Base-by-base conservation (phyloP, 371 early-diverging fungal species). In the Mortierella sp. region DNA sequence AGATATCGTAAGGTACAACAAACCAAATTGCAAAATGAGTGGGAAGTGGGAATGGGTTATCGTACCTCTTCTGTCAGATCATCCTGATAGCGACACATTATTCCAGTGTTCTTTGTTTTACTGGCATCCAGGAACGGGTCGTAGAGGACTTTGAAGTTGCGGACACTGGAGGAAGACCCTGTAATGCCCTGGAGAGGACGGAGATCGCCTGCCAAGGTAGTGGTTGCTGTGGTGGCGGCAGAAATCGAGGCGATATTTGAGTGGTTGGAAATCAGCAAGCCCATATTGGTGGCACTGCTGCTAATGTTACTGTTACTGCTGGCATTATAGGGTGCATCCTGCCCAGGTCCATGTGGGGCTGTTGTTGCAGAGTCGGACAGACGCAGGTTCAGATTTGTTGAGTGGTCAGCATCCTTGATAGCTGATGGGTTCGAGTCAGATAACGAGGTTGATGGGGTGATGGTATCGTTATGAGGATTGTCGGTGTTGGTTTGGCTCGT, bases 81-180 rank as follows among this genome's bases (percentile, higher is more conserved):
- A 47, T 81, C 82, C 55, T 81, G 82, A 66, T 81, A 81, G 34
- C 82, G 77, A 64, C 82, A 81, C 19, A 81, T 73, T 39, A 81
- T 65, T 29, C 66, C 74, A 13, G 82, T 61, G 41, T 81, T 81
- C 66, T 70, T 70, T 19, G 82, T 68, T 41, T 81, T 81, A 64
- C 82, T 81, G 37, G 82, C 71, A 26, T 81, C 82, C 48, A 81
- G 48, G 66, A 81, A 77, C 26, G 82, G 82, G 64, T 81, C 82
- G 66, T 81, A 81, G 26, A 81, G 71, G 0, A 81, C 77, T 16
- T 74, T 71, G 68, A 81, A 81, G 74, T 70, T 81, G 14, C 82
- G 77, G 4, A 81, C 70, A 37, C 70, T 75, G 13, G 79, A 72
- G 43, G 76, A 24, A 64, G 67, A 50, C 22, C 53, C 74, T 40